Conservation (phyloP, 2,329 filamentous ascomycete genomes). For the Akanthomyces muscarius region DNA sequence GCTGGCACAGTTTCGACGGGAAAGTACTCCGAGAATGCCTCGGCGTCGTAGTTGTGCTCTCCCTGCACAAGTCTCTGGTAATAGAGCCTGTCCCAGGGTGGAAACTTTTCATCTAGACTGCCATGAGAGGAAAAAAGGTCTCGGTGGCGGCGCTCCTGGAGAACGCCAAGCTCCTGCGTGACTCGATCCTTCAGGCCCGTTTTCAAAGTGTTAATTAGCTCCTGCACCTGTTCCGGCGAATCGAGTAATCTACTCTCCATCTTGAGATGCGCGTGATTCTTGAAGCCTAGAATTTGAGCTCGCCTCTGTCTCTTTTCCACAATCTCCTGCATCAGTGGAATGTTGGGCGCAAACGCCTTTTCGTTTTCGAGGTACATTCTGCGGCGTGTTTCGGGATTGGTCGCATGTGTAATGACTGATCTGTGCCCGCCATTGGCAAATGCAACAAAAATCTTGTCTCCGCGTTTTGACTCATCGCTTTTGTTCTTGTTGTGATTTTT, state of each 20-base stretch:
- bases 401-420: conserved; percentile 46
- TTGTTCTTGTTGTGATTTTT: neutral
- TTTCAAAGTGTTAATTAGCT: neutral
- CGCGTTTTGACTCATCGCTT: neutral
- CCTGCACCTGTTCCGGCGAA: conserved; percentile 44
- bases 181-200: neutral
- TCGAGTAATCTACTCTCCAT: conserved; percentile 56
- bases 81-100: conserved; percentile 30
- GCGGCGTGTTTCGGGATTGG: conserved; percentile 43
- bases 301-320: conserved; percentile 50
- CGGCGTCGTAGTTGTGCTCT: conserved; percentile 51
- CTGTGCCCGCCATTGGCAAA: conserved; percentile 54
- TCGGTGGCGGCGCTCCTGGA: neutral
- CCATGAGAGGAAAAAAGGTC: neutral
- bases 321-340: conserved; percentile 49
- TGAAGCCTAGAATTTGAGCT: conserved; percentile 50
- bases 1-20: conserved; percentile 48
- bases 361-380: conserved; percentile 50
- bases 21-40: conserved; percentile 54
- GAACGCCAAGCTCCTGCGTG: neutral
- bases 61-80: conserved; percentile 53
- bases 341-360: conserved; percentile 51
- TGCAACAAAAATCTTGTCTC: conserved; percentile 44
- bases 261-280: conserved; percentile 51
- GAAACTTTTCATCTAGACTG: neutral